Evolutionary conservation across 371 early-diverging fungal species (phyloP).

Genomic region (Actinomucor elegans): DNA sequence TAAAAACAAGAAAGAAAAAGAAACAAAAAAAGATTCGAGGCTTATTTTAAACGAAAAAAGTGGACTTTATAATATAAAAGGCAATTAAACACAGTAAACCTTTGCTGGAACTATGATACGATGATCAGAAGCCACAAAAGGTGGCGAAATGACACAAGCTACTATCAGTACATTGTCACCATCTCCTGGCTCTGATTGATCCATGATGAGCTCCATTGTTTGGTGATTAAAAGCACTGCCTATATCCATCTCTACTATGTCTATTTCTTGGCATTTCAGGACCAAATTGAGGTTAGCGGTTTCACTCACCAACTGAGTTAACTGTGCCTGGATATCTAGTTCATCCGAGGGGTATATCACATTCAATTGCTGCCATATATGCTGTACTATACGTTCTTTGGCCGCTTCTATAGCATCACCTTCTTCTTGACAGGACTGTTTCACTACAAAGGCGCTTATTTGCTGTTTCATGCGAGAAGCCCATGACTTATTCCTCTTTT

Average conservation of each 20-base stretch:
- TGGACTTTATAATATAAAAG: background rate
- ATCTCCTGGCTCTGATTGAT: too few species aligned
- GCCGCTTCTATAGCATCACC: slow-evolving; percentile 16
- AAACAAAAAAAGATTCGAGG: background rate
- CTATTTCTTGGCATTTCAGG: slow-evolving; percentile 36
- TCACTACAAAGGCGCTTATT: slow-evolving; percentile 26
- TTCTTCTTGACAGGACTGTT: slow-evolving; percentile 22
- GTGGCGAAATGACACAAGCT: slow-evolving; percentile 25
- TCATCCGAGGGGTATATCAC: slow-evolving; percentile 2
- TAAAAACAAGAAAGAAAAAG: background rate
- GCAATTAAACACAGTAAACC: slow-evolving; percentile 26
- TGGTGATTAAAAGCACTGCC: slow-evolving; percentile 17
- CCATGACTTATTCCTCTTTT: slow-evolving; percentile 28
- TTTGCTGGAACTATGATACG: slow-evolving; percentile 32
- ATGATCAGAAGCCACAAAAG: slow-evolving; percentile 27
- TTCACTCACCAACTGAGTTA: slow-evolving; percentile 14
- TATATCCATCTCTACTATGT: slow-evolving; percentile 22
- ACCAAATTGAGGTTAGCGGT: slow-evolving; percentile 25
- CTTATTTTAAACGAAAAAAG: background rate
- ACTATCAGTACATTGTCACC: too few species aligned
- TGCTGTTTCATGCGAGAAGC: slow-evolving; percentile 41
- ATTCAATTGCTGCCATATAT: background rate
- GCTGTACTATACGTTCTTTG: slow-evolving; percentile 12
- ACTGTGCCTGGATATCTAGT: background rate
- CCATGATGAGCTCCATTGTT: slow-evolving; percentile 25